Evolutionary conservation across 768 basidiomycete genomes (phyloP).

Genomic region (Fomitopsis pulvina): DNA sequence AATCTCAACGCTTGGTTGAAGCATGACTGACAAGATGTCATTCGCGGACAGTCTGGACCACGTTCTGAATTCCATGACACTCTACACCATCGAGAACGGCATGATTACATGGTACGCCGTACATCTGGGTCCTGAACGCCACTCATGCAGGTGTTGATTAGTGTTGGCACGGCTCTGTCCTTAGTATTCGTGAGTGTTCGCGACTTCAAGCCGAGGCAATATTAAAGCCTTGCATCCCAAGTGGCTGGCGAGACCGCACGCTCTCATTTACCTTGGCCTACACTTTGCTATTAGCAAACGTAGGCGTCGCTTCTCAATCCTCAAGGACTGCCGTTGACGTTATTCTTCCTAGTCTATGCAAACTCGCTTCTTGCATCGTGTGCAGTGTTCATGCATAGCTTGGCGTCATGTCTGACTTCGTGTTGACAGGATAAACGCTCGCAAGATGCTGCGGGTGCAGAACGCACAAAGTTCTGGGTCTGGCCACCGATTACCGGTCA

Average conservation of each 20-base stretch:
- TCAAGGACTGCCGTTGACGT: background rate
- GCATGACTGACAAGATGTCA: background rate
- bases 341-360: slow-evolving; percentile 18
- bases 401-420: background rate
- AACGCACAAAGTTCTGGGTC: slow-evolving; percentile 12
- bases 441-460: slow-evolving; percentile 14
- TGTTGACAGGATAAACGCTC: slow-evolving; percentile 19
- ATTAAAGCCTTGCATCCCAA: slow-evolving; percentile 6
- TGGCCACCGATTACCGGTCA: slow-evolving; percentile 13
- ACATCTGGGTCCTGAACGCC: background rate
- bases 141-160: slow-evolving; percentile 3
- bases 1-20: too few relatives aligned
- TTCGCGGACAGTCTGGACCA: slow-evolving; percentile 21
- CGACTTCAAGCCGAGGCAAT: background rate
- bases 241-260: slow-evolving; percentile 23
- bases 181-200: slow-evolving; percentile 19
- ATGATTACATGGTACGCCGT: slow-evolving; percentile 19
- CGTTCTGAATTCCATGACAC: slow-evolving; percentile 20
- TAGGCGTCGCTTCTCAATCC: slow-evolving; percentile 10
- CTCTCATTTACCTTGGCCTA: slow-evolving; percentile 21
- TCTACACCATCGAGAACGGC: slow-evolving; percentile 24
- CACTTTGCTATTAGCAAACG: slow-evolving; percentile 25
- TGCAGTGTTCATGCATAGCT: background rate
- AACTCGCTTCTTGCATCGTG: slow-evolving; percentile 25
- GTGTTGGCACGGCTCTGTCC: slow-evolving; percentile 17